Conservation (phyloP, 495 filamentous ascomycete genomes). For the Penicillium malachiteum region DNA sequence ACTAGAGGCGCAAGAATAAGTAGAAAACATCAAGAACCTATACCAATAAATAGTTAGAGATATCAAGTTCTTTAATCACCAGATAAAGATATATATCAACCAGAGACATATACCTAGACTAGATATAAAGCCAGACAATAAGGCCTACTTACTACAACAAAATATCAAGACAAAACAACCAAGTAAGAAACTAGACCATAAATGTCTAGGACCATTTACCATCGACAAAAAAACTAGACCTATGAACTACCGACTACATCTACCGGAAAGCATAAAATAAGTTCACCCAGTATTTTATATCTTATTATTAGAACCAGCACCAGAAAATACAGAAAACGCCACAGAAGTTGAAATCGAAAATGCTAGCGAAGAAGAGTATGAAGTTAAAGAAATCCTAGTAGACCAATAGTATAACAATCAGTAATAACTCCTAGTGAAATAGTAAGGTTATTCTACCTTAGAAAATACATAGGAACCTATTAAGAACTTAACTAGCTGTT, state of each 20-base stretch:
- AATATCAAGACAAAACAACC: slow-evolving; percentile 8
- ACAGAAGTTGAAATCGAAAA: too few species aligned
- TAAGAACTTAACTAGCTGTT: too few species aligned
- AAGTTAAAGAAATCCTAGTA: too few species aligned
- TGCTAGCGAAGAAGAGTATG: too few species aligned
- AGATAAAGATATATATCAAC: background rate
- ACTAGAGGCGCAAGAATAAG: too few species aligned
- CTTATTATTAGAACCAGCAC: too few species aligned
- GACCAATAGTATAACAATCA: too few species aligned
- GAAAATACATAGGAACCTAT: too few species aligned
- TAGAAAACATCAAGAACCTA: background rate
- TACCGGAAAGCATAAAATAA: slow-evolving; percentile 4
- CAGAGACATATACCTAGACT: background rate
- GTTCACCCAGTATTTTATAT: slow-evolving; percentile 3
- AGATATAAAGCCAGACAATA: slow-evolving; percentile 2
- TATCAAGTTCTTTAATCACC: too few species aligned
- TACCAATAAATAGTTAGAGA: background rate
- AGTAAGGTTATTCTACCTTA: too few species aligned
- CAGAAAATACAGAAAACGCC: too few species aligned
- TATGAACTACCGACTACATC: slow-evolving; percentile 8
- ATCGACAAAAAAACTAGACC: slow-evolving; percentile 11
- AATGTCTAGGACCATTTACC: slow-evolving; percentile 7
- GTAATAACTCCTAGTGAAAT: too few species aligned
- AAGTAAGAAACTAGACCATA: slow-evolving; percentile 9
- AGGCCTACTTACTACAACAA: background rate